Conservation (phyloP, 2,329 filamentous ascomycete genomes). For the Epicoccum sorghinum region DNA sequence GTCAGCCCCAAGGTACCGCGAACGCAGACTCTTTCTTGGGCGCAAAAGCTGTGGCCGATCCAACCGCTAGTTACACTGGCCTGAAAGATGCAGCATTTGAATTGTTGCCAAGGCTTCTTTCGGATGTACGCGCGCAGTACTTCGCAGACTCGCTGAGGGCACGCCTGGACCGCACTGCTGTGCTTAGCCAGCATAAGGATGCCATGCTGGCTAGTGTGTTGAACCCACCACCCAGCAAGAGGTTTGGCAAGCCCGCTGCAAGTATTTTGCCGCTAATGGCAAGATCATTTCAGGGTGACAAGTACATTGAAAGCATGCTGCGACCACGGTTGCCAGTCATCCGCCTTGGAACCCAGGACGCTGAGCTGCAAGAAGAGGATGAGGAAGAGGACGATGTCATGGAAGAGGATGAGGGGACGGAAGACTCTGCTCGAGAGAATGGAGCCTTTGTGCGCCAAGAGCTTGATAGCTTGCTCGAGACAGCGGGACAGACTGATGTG, state of each 20-base stretch:
- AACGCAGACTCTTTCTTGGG: conserved; percentile 78
- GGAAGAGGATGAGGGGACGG: conserved; percentile 23
- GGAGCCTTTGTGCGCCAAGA: conserved; percentile 53
- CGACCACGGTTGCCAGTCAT: conserved; percentile 56
- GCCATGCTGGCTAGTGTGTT: conserved; percentile 83
- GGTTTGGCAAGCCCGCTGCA: conserved; percentile 64
- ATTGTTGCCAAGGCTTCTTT: conserved; percentile 69
- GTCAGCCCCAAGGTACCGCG: conserved; percentile 47
- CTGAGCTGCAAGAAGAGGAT: conserved; percentile 29
- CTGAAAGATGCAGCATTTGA: conserved; percentile 63
- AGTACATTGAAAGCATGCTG: conserved; percentile 74
- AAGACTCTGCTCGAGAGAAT: conserved; percentile 56
- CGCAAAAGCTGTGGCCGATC: conserved; percentile 40
- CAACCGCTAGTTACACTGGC: conserved; percentile 46
- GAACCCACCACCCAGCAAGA: conserved; percentile 72
- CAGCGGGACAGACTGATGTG: conserved; percentile 19
- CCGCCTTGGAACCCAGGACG: conserved; percentile 29
- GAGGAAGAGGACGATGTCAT: conserved; percentile 35
- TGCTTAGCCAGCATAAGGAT: conserved; percentile 70
- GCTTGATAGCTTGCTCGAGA: conserved; percentile 30
- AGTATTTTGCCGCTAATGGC: conserved; percentile 83
- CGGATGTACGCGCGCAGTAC: conserved; percentile 67
- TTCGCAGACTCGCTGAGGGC: conserved; percentile 74
- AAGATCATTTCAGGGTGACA: conserved; percentile 66
- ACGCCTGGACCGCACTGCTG: conserved; percentile 80